Base-by-base conservation (phyloP, 768 basidiomycete species). In the Panus rudis region DNA sequence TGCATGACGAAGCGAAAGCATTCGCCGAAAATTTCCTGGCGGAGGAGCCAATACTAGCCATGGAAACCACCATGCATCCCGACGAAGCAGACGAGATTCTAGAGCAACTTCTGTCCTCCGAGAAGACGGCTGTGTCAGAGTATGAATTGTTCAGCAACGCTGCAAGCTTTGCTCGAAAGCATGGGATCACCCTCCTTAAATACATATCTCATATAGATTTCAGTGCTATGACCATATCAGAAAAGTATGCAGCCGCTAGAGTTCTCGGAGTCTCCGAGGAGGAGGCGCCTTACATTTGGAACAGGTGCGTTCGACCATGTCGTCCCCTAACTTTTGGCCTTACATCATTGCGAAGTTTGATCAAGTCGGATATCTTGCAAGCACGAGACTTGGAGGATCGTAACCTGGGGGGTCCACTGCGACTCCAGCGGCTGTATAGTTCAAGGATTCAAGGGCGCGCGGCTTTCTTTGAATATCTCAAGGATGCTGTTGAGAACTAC, bases 401-500 rank as follows among this genome's bases (percentile, higher is more conserved):
- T 17, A 62, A 70, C 4, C 63, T 84, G 8, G 60, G 69, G 28
- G 70, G 67, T 2, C 77, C 78, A 7, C 69, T 80, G 43, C 66
- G 72, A 0, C 62, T 83, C 32, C 80, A 83, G 43, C 69, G 76
- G 6, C 58, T 83, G 4, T 84, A 81, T 54, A 74, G 76, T 0
- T 82, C 81, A 0, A 65, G 58, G 12, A 55, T 59, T 17, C 71
- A 76, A 41, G 72, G 80, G 0, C 59, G 76, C 3, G 55, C 64
- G 1, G 72, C 76, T 0, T 84, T 82, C 50, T 84, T 81, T 51
- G 72, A 76, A 37, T 82, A 79, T 53, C 61, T 84, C 4, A 66
- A 63, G 12, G 71, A 72, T 51, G 75, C 76, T 12, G 67, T 69
- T 8, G 70, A 76, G 39, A 71, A 79, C 26, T 84, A 74, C 49